Base-by-base conservation (phyloP, 345 rosid species). In the Trapa bicornis region DNA sequence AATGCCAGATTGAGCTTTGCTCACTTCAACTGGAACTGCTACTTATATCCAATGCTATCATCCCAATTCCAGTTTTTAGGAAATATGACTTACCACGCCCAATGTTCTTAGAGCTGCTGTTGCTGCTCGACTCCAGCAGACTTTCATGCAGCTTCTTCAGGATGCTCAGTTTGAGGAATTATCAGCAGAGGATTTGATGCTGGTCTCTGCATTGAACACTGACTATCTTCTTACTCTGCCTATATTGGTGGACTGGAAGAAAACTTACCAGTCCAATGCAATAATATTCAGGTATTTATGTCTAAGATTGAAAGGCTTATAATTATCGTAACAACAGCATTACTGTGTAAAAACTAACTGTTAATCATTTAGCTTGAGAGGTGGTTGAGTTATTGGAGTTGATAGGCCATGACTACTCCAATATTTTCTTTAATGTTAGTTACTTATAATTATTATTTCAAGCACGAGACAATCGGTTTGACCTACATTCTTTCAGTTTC, bases 221-320 rank as follows among this genome's bases (percentile, higher is more conserved):
- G 98, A 93, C 74, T 93, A 90, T 79, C 97, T 93, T 71, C 94
- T 93, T 70, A 93, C 89, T 37, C 80, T 93, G 81, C 98, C 97
- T 52, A 78, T 93, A 39, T 88, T 78, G 67, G 92, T 93, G 69
- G 98, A 89, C 71, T 93, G 98, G 98, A 87, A 86, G 77, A 88
- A 75, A 75, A 85, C 97, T 5, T 84, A 91, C 29, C 84, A 88
- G 75, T 88, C 98, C 65, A 88, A 93, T 82, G 84, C 94, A 35
- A 90, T 89, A 70, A 89, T 93, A 61, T 93, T 88, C 79, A 88
- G 97, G 98, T 89, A 68, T 50, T 5, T 22, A 3, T 41, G 50
- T 13, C 41, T 16, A 12, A 15, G 41, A 38, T 6, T 39, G 13
- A 43, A 41, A 12, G 65, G 65, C 45, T 63, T 5, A 2, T 29